Evolutionary conservation across 192 early-diverging fungal genomes (phyloP).

Genomic region (Coemansia sp.): DNA sequence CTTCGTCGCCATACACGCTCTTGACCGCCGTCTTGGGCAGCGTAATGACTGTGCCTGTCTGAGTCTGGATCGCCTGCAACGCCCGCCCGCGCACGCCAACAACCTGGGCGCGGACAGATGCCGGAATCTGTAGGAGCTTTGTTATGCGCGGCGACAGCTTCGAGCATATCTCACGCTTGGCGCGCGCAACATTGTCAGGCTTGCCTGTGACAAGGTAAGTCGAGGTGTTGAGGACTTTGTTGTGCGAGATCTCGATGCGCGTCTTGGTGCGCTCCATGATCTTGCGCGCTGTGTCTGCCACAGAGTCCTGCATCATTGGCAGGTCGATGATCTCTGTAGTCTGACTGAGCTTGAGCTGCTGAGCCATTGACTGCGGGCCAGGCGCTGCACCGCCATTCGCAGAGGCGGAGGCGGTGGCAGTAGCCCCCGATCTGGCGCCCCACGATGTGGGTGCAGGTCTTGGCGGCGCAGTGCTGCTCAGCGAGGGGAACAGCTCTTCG

Average conservation of each 20-base stretch:
- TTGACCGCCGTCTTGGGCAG: conserved; percentile 58
- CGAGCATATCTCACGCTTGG: conserved; percentile 75
- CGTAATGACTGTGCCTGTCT: conserved; percentile 73
- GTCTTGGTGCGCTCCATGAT: conserved; percentile 70
- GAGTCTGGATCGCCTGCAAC: conserved; percentile 69
- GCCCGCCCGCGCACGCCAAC: conserved; percentile 81
- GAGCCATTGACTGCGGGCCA: conserved; percentile 34
- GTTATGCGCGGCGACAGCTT: conserved; percentile 68
- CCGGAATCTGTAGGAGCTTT: conserved; percentile 66
- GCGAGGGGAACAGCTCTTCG: conserved; percentile 72
- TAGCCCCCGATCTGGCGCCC: conserved; percentile 37
- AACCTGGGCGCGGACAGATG: conserved; percentile 75
- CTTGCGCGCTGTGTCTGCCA: conserved; percentile 59
- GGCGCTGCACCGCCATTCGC: not conserved
- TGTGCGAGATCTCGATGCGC: conserved; percentile 81
- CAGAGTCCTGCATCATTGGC: conserved; percentile 41
- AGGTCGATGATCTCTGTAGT: conserved; percentile 61
- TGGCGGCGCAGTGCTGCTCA: conserved; percentile 59
- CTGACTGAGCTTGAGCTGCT: conserved; percentile 43
- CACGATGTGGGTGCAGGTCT: conserved; percentile 45
- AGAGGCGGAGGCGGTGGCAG: conserved; percentile 26
- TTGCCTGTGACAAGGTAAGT: conserved; percentile 86
- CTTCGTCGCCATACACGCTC: conserved; percentile 28
- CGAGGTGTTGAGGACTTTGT: conserved; percentile 64
- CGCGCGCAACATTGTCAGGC: conserved; percentile 71